phyloP scores from a whole-genome alignment of 345 rosid species.

The Capsella bursapastoris region DNA sequence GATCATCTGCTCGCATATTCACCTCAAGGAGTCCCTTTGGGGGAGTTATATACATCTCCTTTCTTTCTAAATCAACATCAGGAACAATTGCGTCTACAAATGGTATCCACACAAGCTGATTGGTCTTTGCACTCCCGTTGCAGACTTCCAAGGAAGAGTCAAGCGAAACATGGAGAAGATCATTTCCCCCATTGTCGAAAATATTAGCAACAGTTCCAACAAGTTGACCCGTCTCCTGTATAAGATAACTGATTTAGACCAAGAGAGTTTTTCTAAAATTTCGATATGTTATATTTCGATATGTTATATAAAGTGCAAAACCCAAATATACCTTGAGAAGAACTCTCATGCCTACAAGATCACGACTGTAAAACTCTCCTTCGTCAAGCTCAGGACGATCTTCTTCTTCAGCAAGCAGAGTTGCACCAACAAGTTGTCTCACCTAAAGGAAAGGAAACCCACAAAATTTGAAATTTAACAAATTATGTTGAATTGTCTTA shows the following conservation, averaged over 20 bases:
- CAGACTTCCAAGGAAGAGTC: conserved; percentile 46
- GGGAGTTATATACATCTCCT: conserved; percentile 80
- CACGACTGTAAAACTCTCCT: conserved; percentile 81
- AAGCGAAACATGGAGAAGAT: conserved; percentile 78
- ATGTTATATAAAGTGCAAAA: background rate
- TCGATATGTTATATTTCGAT: background rate
- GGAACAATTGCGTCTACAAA: conserved; percentile 92
- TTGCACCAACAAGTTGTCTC: conserved; percentile 81
- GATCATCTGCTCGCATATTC: conserved; percentile 65
- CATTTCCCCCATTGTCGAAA: conserved; percentile 78
- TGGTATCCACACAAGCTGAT: conserved; percentile 80
- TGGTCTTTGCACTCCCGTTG: conserved; percentile 52
- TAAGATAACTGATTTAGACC: background rate
- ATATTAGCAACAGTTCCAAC: conserved; percentile 81
- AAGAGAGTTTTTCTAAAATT: background rate
- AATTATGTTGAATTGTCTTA: background rate
- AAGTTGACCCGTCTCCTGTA: conserved; percentile 74
- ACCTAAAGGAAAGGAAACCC: conserved; percentile 54
- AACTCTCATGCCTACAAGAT: conserved; percentile 87
- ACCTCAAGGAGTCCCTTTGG: conserved; percentile 91
- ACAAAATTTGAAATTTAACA: conserved; percentile 8
- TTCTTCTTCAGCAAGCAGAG: conserved; percentile 70
- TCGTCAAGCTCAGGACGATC: conserved; percentile 83
- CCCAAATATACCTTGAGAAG: conserved; percentile 54
- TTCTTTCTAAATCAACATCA: conserved; percentile 66